Evolutionary conservation across 345 rosid species (phyloP), one percentile per base, ranked within the genome.

Genomic region (Populus pruinosa): DNA sequence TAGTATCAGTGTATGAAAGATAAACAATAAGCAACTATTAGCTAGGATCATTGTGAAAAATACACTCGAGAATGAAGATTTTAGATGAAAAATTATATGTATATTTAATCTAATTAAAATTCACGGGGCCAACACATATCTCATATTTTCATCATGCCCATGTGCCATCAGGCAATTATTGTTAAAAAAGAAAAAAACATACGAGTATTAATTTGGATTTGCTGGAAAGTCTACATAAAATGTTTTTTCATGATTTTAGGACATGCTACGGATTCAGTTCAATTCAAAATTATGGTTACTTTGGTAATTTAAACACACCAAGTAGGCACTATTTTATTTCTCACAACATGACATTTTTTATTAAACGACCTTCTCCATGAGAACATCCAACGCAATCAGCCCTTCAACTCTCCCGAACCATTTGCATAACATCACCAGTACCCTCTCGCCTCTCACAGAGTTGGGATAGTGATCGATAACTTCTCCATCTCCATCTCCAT

Each of bases 401-500:
- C 35, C 23, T 65, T 20, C 50, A 1, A 0, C 20, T 65, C 8
- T 64, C 53, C 53, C 81, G 23, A 16, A 16, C 21, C 35, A 69
- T 18, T 50, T 55, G 14, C 16, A 29, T 8, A 61, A 10, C 7
- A 20, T 29, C 63, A 27, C 39, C 39, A 5, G 36, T 8, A 27
- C 23, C 47, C 2, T 11, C 23, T 14, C 8, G 7, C 47, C 2
- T 25, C 47, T 21, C 49, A 11, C 39, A 39, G 61, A 59, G 29
- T 10, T 1, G 27, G 64, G 10, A 41, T 10, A 41, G 44, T 2
- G 14, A 10, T 41, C 25, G 9, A 25, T n/a, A 25, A 59, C 63
- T 33, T 59, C 82, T 69, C 70, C 79, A 70, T 62, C 82, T 50
- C 67, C 53, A 77, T 18, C 73, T 74, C 67, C 76, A 47, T 35